phyloP scores from a whole-genome alignment of 2,329 filamentous ascomycete genomes.

The Simplicillium aogashimaense region DNA sequence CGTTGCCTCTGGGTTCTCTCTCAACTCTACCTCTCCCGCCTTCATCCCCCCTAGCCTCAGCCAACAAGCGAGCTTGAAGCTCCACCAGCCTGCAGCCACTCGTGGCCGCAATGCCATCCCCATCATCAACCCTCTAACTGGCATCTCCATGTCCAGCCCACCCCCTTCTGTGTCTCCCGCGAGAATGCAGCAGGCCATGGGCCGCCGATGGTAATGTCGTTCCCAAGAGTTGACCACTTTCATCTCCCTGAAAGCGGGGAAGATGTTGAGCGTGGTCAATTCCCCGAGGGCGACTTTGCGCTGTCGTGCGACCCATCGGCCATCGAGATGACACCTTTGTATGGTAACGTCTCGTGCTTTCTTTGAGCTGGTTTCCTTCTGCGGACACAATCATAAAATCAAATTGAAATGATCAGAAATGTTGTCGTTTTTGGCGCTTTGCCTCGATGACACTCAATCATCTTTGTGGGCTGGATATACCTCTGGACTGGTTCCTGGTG shows the following conservation, averaged over 20 bases:
- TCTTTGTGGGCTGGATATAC: too few relatives aligned
- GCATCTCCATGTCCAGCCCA: slow-evolving; percentile 79
- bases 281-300: too few relatives aligned
- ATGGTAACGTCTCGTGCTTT: slow-evolving; percentile 27
- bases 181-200: slow-evolving; percentile 47
- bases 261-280: slow-evolving; percentile 18
- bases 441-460: not conserved
- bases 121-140: slow-evolving; percentile 92
- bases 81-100: slow-evolving; percentile 84
- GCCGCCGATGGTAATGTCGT: slow-evolving; percentile 41
- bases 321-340: slow-evolving; percentile 9
- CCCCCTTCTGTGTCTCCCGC: slow-evolving; percentile 60
- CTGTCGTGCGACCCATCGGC: slow-evolving; percentile 2
- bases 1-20: slow-evolving; percentile 66
- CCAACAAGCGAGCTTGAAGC: slow-evolving; percentile 60
- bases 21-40: slow-evolving; percentile 56
- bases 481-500: slow-evolving; percentile 4
- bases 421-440: not conserved
- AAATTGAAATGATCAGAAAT: not conserved
- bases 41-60: slow-evolving; percentile 55
- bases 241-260: slow-evolving; percentile 20
- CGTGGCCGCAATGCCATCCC: slow-evolving; percentile 91
- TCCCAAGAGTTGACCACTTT: slow-evolving; percentile 15
- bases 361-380: not conserved
- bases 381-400: not conserved